These are phyloP conservation scores for Cutaneotrichosporon arboriforme DNA, from an alignment of 1,284 basidiomycete species.

Conservation along the genomic window DNA sequence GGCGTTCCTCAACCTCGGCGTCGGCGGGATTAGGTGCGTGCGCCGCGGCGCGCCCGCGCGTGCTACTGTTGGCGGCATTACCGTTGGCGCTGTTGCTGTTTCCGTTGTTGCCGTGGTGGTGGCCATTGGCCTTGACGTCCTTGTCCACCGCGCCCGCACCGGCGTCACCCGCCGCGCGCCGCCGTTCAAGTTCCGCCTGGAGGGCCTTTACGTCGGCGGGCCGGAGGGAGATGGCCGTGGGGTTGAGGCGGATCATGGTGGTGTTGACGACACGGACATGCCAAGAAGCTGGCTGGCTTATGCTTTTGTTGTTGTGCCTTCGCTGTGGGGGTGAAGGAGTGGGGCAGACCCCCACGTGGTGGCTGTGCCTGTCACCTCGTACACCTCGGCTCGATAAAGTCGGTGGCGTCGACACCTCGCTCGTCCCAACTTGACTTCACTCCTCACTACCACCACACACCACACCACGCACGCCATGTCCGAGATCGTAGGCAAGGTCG, in stretches of 20 bases:
- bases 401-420: background rate
- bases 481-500: conserved; percentile 30
- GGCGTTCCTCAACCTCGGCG: conserved; percentile 5
- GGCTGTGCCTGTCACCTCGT: background rate
- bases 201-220: conserved; percentile 39
- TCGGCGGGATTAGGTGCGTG: background rate
- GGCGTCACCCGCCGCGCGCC: conserved; percentile 16
- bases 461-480: conserved; percentile 11
- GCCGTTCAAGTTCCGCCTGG: conserved; percentile 38
- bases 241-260: conserved; percentile 44
- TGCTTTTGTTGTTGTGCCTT: background rate
- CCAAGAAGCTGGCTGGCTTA: too few relatives aligned
- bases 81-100: background rate
- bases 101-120: background rate
- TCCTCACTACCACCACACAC: background rate
- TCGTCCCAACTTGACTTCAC: background rate
- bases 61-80: background rate
- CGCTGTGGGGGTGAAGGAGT: background rate
- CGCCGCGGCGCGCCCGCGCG: too few relatives aligned
- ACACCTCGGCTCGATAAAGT: background rate
- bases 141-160: background rate
- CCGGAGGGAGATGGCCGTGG: conserved; percentile 41
- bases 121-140: background rate
- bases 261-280: too few relatives aligned
- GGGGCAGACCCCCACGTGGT: background rate